phyloP scores from a whole-genome alignment of 352 stramenopile species.

The Phytophthora hybrid region DNA sequence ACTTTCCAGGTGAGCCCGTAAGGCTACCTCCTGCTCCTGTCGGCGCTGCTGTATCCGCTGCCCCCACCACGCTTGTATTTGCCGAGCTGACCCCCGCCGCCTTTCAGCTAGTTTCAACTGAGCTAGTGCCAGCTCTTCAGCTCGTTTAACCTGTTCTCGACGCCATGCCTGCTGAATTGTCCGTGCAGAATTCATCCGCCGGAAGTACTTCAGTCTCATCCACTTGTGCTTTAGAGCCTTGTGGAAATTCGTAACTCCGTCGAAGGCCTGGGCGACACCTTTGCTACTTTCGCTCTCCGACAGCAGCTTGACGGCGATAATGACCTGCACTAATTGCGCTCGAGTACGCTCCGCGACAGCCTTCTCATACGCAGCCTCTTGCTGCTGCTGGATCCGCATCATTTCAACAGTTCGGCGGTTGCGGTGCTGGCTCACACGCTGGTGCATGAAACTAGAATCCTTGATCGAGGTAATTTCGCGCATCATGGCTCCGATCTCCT shows the following conservation, averaged over 20 bases:
- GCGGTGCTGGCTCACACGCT: slow-evolving; percentile 28
- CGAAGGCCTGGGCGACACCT: slow-evolving; percentile 19
- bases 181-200: slow-evolving; percentile 14
- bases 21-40: slow-evolving; percentile 22
- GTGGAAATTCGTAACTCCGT: slow-evolving; percentile 21
- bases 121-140: slow-evolving; percentile 16
- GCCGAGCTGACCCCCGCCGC: slow-evolving; percentile 22
- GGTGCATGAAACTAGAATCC: slow-evolving; percentile 36
- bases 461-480: slow-evolving; percentile 39
- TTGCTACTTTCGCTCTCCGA: slow-evolving; percentile 28
- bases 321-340: slow-evolving; percentile 40
- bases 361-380: slow-evolving; percentile 29
- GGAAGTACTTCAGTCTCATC: slow-evolving; percentile 32
- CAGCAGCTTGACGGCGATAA: slow-evolving; percentile 49
- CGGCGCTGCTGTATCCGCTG: slow-evolving; percentile 10
- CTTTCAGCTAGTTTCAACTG: slow-evolving; percentile 17
- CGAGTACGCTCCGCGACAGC: slow-evolving; percentile 35
- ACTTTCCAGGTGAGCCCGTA: slow-evolving; percentile 7
- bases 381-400: slow-evolving; percentile 25
- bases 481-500: slow-evolving; percentile 26
- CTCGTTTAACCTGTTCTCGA: slow-evolving; percentile 22
- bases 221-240: slow-evolving; percentile 8
- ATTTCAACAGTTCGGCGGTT: slow-evolving; percentile 25
- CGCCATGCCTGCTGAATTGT: slow-evolving; percentile 39
- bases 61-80: slow-evolving; percentile 34